Base-by-base conservation (phyloP, 768 basidiomycete species). In the Amanita pseudoporphyria region DNA sequence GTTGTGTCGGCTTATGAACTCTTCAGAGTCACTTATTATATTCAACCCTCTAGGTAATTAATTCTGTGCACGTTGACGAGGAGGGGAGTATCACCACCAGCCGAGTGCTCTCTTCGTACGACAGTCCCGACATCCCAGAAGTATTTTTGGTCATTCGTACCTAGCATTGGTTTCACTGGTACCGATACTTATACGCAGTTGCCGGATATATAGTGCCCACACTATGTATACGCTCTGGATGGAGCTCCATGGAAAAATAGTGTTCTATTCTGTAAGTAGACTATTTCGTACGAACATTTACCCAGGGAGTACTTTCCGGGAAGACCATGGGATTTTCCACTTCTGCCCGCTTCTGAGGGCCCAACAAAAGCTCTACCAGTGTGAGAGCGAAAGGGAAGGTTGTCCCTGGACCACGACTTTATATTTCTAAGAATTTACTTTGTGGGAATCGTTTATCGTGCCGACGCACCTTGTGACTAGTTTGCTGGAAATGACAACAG, bases 361-460 rank as follows among this genome's bases (percentile, higher is more conserved):
- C 88, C 52, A 78, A 81, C 1, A 90, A 71, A 16, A 78, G 57
- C 58, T 87, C 84, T 7, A 88, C 80, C 30, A 91, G 64, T n/a
- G 80, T 81, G 48, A 90, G 68, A 2, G 84, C 84, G 54, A 91
- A 90, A 1, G 80, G 78, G 58, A 91, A 90, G 0, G 79, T 67
- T 3, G 87, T 88, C 9, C 87, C 87, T 81, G 54, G 85, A 2
- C 86, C 86, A 28, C 84, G 84, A 60, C 84, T 87, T 51, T 5
- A 19, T 45, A 19, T 49, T 44, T 18, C 30, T n/a, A 5, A 9
- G 18, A 6, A 36, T 47, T 37, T 22, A n/a, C 31, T n/a, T 55
- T 7, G 9, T 72, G 73, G 10, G 9, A 6, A 47, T 14, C 30
- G 22, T 31, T 21, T 4, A 40, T 7, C n/a, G 24, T 19, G 18